phyloP scores from a whole-genome alignment of 495 filamentous ascomycete genomes.

The Delitschia confertaspora region DNA sequence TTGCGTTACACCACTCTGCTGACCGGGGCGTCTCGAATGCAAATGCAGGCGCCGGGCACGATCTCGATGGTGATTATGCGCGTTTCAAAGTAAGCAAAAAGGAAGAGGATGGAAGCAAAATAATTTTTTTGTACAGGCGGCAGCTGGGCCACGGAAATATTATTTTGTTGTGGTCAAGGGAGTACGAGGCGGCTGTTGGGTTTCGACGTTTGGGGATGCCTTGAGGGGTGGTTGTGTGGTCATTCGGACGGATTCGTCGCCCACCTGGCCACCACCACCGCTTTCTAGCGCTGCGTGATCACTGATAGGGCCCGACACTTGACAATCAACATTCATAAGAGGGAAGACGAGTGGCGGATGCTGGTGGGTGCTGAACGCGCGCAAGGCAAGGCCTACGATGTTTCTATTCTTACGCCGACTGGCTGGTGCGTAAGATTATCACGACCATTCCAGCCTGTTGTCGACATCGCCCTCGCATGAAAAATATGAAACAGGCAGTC shows the following conservation, averaged over 20 bases:
- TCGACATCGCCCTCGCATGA: too few species aligned
- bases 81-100: constrained; percentile 9
- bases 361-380: too few species aligned
- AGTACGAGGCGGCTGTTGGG: too few species aligned
- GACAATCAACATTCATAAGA: too few species aligned
- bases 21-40: constrained; percentile 19
- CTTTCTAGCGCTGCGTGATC: constrained; percentile 9
- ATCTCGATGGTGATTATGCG: background rate
- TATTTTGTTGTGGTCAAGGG: too few species aligned
- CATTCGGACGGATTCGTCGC: constrained; percentile 22
- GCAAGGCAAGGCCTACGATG: too few species aligned
- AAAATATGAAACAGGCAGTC: too few species aligned
- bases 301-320: constrained; percentile 19
- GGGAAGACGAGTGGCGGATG: background rate
- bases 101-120: constrained; percentile 2
- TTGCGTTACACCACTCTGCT: constrained; percentile 26
- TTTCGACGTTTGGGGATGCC: constrained; percentile 1
- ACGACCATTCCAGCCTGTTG: too few species aligned
- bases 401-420: too few species aligned
- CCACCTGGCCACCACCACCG: constrained; percentile 4
- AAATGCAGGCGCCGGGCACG: constrained; percentile 13
- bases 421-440: too few species aligned
- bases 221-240: constrained; percentile 13
- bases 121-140: constrained; percentile 1
- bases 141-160: constrained; percentile 9